These are phyloP conservation scores for Suaeda aralocaspica DNA, from an alignment of 148 eudicot genomes.

Conservation along the genomic window DNA sequence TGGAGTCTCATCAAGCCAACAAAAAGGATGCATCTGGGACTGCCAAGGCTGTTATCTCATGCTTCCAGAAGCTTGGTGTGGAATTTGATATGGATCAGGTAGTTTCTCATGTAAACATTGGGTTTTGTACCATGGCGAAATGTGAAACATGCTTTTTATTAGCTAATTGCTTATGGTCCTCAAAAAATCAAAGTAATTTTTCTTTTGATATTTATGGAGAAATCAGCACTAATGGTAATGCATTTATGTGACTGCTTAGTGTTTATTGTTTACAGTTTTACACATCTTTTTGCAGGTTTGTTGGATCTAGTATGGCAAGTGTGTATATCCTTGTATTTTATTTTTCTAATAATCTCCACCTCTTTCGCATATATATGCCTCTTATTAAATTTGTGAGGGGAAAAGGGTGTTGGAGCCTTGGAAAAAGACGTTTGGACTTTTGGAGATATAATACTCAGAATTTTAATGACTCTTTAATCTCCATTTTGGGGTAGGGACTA, in stretches of 20 bases:
- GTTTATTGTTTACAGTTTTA: too few relatives aligned
- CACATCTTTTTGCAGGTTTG: not conserved
- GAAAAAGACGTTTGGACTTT: not conserved
- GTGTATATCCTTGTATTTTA: not conserved
- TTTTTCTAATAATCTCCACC: not conserved
- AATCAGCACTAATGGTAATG: not conserved
- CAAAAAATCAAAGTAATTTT: not conserved
- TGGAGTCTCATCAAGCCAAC: slow-evolving; percentile 87
- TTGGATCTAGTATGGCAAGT: not conserved
- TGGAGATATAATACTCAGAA: not conserved
- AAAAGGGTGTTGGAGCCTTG: not conserved
- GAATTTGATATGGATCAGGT: slow-evolving; percentile 71
- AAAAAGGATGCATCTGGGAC: slow-evolving; percentile 91
- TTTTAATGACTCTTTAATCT: not conserved
- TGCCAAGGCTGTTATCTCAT: slow-evolving; percentile 92
- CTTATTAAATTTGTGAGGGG: not conserved
- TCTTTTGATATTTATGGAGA: not conserved
- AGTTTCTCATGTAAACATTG: not conserved
- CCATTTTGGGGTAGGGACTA: not conserved
- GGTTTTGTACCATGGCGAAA: not conserved
- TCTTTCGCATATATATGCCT: not conserved
- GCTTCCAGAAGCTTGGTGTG: slow-evolving; percentile 87
- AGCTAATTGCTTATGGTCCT: not conserved
- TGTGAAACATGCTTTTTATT: not conserved
- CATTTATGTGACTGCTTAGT: not conserved